A percentile compares a stretch with the other conserved stretches of the same genome.
Evolutionary conservation across 257 asterid genomes (phyloP).

Genomic region (Solanum tarijense): DNA sequence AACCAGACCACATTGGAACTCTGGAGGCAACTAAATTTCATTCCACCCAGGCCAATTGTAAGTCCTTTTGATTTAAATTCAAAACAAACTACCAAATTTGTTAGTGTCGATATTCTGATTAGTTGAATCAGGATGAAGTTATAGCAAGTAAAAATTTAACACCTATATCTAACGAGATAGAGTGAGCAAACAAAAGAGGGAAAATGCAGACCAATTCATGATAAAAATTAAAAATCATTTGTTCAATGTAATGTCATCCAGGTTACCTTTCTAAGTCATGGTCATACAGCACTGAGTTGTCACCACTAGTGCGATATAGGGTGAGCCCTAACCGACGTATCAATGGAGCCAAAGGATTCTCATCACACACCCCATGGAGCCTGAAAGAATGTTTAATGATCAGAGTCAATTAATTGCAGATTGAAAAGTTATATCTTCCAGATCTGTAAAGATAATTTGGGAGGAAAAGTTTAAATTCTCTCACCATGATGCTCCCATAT

Average conservation of each 20-base stretch:
- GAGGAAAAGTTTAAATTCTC: background rate
- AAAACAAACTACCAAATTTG: background rate
- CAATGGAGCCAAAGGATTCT: constrained; percentile 93
- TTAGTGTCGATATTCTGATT: background rate
- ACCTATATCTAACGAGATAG: background rate
- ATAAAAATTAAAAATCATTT: background rate
- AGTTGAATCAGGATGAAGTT: background rate
- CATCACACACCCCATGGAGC: constrained; percentile 98
- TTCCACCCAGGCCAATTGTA: background rate
- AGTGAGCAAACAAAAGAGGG: background rate
- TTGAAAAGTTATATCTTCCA: background rate
- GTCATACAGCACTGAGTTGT: constrained; percentile 85
- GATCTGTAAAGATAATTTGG: background rate
- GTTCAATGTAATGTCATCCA: background rate
- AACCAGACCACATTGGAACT: background rate
- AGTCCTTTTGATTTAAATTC: background rate
- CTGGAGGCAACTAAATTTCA: background rate
- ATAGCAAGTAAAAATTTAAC: background rate
- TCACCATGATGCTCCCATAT: constrained; percentile 99
- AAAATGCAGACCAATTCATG: background rate
- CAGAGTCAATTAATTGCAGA: background rate
- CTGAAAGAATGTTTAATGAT: constrained; percentile 22
- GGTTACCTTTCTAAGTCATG: constrained; percentile 91
- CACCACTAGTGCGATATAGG: constrained; percentile 91
- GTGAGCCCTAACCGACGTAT: constrained; percentile 84